Evolutionary conservation across 306 rosid genomes (phyloP), one percentile per base, ranked within the genome.

Genomic region (Cucurbita ficifolia): DNA sequence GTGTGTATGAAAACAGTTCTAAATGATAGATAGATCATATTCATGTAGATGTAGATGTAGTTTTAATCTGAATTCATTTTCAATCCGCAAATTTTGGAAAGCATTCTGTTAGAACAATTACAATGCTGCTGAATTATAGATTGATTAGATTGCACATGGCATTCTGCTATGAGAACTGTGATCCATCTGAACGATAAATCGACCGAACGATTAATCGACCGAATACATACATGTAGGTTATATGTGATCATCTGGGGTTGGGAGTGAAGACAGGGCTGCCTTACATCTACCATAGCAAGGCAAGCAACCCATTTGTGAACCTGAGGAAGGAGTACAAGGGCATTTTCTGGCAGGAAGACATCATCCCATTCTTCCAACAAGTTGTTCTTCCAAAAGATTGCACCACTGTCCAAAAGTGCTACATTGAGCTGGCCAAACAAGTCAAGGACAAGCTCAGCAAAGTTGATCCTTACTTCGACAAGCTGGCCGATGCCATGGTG

Each of bases 201-300:
- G 39, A 24, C 29, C 6, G 10, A 8, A 54, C n/a, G 36, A 29
- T 24, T 24, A 19, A 57, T 57, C 13, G n/a, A 24, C 29, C 33
- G 5, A 8, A 54, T 54, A 18, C 60, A 24, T 5, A 33, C 45
- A n/a, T 55, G 43, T 58, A 83, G 82, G 97, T 91, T 72, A 89
- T 91, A 21, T 80, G 85, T 74, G 97, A 91, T 48, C 97, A 91
- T 85, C 72, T 91, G 90, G 96, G 97, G 72, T 79, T 87, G 71
- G 97, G 97, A 76, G 82, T 91, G 79, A 91, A 91, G 76, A 91
- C 96, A 16, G 97, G 97, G 0, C 82, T 91, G 10, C 97, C 97
- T 1, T 91, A 91, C 21, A 87, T 91, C 78, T 89, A 78, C 52
- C 89, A 86, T 82, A 86, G 89, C 81, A 86, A 86, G 58, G 89